These are phyloP conservation scores for Ustilago bromivora DNA, from an alignment of 1,284 basidiomycete species.

Conservation along the genomic window DNA sequence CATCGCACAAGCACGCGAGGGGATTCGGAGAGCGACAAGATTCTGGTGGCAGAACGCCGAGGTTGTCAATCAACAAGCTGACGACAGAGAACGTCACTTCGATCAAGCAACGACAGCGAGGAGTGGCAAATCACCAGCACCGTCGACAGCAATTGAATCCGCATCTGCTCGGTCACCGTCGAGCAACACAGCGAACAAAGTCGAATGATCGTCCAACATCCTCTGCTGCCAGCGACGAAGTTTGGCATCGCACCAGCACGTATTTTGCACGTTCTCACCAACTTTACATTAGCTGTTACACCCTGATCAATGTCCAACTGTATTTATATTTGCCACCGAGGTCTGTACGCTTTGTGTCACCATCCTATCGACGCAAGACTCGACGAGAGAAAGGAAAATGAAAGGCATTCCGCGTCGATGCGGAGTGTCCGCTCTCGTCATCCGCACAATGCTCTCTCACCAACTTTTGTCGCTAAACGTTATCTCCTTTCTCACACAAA, in stretches of 20 bases:
- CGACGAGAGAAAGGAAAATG: not conserved
- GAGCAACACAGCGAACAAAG: not conserved
- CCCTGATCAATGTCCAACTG: slow-evolving; percentile 1
- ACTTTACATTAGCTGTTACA: slow-evolving; percentile 5
- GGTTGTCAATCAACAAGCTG: slow-evolving; percentile 17
- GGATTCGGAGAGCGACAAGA: slow-evolving; percentile 19
- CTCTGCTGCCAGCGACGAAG: not conserved
- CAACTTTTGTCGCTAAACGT: slow-evolving; percentile 2
- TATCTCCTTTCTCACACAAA: slow-evolving; percentile 5
- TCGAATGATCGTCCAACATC: not conserved
- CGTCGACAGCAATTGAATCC: not conserved
- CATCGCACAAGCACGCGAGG: slow-evolving; percentile 24
- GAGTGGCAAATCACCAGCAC: not conserved
- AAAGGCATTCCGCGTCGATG: not conserved
- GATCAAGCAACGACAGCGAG: not conserved
- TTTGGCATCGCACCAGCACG: not conserved
- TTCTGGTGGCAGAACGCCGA: slow-evolving; percentile 25
- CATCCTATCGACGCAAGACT: not conserved
- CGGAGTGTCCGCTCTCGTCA: not conserved
- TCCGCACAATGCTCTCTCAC: slow-evolving; percentile 1
- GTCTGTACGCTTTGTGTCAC: slow-evolving; percentile 1
- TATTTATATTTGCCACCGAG: slow-evolving; percentile 1
- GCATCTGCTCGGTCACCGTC: not conserved
- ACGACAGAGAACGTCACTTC: slow-evolving; percentile 8
- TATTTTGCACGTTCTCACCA: not conserved